These are phyloP conservation scores for Protomyces pachydermus DNA, from an alignment of 1,139 yeast species.

Conservation along the genomic window DNA sequence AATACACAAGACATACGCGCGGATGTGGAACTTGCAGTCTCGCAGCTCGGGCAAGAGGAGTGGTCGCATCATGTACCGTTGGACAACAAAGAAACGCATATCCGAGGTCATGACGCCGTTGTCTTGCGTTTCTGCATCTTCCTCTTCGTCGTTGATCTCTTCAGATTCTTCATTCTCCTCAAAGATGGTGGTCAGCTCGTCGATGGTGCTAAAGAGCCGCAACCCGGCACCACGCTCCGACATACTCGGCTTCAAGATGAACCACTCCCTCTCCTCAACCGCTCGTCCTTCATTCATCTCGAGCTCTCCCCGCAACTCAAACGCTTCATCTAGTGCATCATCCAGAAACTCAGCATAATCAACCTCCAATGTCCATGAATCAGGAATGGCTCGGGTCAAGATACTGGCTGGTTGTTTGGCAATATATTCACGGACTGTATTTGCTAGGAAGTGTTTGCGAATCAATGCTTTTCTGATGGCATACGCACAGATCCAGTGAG, in stretches of 20 bases:
- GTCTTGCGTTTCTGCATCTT: conserved; percentile 37
- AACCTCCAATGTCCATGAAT: conserved; percentile 73
- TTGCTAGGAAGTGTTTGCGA: conserved; percentile 79
- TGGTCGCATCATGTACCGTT: conserved; percentile 67
- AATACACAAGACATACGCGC: conserved; percentile 73
- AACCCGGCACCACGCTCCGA: conserved; percentile 97
- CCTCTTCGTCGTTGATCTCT: conserved; percentile 50
- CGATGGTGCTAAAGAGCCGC: conserved; percentile 67
- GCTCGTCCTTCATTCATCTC: conserved; percentile 44
- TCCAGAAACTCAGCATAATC: conserved; percentile 95
- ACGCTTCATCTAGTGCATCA: conserved; percentile 85
- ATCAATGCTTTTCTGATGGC: conserved; percentile 66
- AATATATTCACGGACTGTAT: conserved; percentile 65
- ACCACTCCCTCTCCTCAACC: conserved; percentile 48
- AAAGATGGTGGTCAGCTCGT: conserved; percentile 74
- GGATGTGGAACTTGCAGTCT: conserved; percentile 78
- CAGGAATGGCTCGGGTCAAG: conserved; percentile 60
- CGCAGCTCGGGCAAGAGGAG: conserved; percentile 56
- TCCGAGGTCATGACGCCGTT: conserved; percentile 55
- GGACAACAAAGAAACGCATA: conserved; percentile 83
- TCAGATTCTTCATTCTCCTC: conserved; percentile 74
- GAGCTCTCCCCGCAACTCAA: conserved; percentile 76
- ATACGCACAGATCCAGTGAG: conserved; percentile 46
- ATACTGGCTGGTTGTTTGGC: conserved; percentile 71
- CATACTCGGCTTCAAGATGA: conserved; percentile 95